Evolutionary conservation across 495 filamentous ascomycete genomes (phyloP), one percentile per base, ranked within the genome.

Genomic region (Annulohypoxylon moriforme): DNA sequence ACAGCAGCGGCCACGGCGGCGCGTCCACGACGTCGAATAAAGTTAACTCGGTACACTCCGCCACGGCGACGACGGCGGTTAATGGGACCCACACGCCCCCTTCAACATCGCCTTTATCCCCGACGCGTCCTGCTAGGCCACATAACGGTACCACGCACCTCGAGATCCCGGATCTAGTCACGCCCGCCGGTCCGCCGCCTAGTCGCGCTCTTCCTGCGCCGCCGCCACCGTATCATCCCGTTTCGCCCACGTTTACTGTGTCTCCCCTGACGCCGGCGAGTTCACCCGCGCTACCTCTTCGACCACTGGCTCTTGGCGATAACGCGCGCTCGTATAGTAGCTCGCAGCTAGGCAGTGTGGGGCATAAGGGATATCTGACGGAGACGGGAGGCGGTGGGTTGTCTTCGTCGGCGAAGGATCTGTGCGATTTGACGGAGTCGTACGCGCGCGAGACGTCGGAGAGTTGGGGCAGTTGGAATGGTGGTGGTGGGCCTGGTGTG

Each of bases 391-490:
- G 25, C 11, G 29, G 16, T 7, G 49, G 56, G 20, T 9, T 49
- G 16, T 24, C 61, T 8, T 4, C 64, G 8, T 72, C 69, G 11
- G 47, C 75, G 31, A 73, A 68, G 33, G 77, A 78, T 22, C 42
- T 75, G 1, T 40, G 57, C 29, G 70, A 76, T 20, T 52, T 76
- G 40, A 75, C 75, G 0, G 67, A 76, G 31, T 58, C 73, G 40
- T 76, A 76, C 13, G 74, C 53, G 11, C 67, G 71, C 7, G 74
- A 77, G 31, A 47, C 65, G 24, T 65, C 74, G 6, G 73, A 67
- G 36, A 77, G 77, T 34, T 79, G 76, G 76, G 77, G 75, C 0
- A 77, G 77, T 49, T 75, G 76, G 76, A 65, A 50, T 47, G 74
- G 78, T 3, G 76, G 76, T 1, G 73, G 75, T n/a, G 73, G 71